phyloP scores from a whole-genome alignment of 805 yeast genomes.

The Zygosaccharomyces gambellarensis region DNA sequence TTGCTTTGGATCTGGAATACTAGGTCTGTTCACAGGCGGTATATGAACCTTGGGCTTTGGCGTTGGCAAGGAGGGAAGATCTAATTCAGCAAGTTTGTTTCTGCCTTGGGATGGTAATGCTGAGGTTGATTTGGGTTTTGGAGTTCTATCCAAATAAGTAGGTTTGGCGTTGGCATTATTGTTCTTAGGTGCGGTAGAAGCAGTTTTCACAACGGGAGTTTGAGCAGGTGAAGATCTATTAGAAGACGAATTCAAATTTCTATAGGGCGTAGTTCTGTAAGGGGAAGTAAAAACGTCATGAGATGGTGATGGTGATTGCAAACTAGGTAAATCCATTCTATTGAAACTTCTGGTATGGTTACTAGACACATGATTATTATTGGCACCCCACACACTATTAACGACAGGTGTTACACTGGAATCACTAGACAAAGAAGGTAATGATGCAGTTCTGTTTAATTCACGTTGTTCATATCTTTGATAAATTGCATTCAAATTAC shows the following conservation, averaged over 20 bases:
- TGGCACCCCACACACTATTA: constrained; percentile 33
- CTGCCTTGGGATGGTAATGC: constrained; percentile 12
- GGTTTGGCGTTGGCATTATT: constrained; percentile 28
- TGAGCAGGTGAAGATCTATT: constrained; percentile 9
- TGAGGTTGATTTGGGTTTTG: constrained; percentile 19
- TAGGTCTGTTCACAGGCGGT: constrained; percentile 54
- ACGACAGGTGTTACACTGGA: constrained; percentile 18
- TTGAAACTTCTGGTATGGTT: constrained; percentile 14
- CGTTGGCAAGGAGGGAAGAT: constrained; percentile 48
- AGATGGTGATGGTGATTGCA: constrained; percentile 20
- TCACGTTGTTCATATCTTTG: constrained; percentile 25
- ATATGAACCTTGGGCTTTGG: constrained; percentile 34
- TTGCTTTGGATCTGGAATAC: constrained; percentile 35
- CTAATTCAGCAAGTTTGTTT: constrained; percentile 20
- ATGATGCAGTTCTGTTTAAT: constrained; percentile 18
- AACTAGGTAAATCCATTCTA: constrained; percentile 34
- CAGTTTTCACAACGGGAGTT: constrained; percentile 11
- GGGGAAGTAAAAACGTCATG: constrained; percentile 21
- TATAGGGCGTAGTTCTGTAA: constrained; percentile 8
- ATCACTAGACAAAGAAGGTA: constrained; percentile 27
- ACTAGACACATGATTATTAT: constrained; percentile 11
- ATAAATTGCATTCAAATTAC: constrained; percentile 35
- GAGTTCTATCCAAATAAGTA: constrained; percentile 29
- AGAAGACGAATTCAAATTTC: constrained; percentile 5
- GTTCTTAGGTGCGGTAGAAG: constrained; percentile 14